These are phyloP conservation scores for Coelastrella sp. DNA, from an alignment of 139 green algal genomes.

Conservation along the genomic window DNA sequence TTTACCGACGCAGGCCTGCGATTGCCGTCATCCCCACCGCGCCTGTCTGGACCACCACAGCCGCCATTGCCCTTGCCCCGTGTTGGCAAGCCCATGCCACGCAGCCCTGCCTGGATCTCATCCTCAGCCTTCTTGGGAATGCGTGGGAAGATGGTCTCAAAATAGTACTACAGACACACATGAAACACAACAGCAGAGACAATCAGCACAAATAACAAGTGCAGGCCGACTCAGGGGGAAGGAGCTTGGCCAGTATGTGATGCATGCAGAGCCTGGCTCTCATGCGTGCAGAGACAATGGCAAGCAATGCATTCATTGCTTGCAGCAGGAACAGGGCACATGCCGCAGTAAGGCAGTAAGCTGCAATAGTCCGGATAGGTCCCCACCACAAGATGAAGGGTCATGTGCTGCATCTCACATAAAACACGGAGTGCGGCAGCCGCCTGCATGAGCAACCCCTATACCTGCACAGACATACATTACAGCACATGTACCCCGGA, in stretches of 20 bases:
- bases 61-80: conserved; percentile 85
- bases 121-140: conserved; percentile 92
- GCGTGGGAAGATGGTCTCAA: conserved; percentile 97
- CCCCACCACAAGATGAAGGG: conserved; percentile 13
- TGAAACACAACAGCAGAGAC: background rate
- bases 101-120: conserved; percentile 76
- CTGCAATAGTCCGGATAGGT: background rate
- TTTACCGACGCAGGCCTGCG: conserved; percentile 92
- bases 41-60: conserved; percentile 77
- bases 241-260: background rate
- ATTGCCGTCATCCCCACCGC: conserved; percentile 75
- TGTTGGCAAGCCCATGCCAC: conserved; percentile 73
- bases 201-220: background rate
- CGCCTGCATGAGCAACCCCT: background rate
- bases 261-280: background rate
- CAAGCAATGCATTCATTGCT: background rate
- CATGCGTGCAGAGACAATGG: background rate
- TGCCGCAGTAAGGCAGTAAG: background rate
- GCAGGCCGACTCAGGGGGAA: background rate
- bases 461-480: background rate
- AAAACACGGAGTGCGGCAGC: background rate
- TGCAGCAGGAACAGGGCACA: background rate
- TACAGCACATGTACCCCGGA: background rate
- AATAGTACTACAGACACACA: conserved; percentile 90
- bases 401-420: background rate